A percentile compares a stretch with the other conserved stretches of the same genome.
phyloP scores from a whole-genome alignment of 495 filamentous ascomycete species.

The Penicillium bovifimosum region DNA sequence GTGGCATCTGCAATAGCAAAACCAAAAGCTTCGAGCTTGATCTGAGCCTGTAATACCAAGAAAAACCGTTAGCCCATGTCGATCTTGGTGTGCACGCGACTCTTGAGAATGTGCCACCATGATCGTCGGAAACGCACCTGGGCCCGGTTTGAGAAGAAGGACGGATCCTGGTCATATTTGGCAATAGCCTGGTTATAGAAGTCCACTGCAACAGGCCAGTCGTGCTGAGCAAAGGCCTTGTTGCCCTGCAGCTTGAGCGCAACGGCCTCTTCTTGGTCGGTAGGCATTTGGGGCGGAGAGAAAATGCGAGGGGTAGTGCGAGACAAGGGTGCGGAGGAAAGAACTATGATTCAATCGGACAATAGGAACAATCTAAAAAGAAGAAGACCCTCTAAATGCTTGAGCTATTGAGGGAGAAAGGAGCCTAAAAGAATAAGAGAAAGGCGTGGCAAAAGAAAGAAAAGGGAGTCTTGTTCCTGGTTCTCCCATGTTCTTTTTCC shows the following conservation, averaged over 20 bases:
- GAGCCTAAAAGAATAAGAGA: not conserved
- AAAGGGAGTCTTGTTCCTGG: constrained; percentile 14
- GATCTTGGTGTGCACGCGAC: not conserved
- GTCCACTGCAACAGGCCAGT: constrained; percentile 81
- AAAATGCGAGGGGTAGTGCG: constrained; percentile 28
- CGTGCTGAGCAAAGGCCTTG: constrained; percentile 78
- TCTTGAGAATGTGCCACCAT: not conserved
- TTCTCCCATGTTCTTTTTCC: constrained; percentile 22
- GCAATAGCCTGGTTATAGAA: constrained; percentile 90
- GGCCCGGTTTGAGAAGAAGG: constrained; percentile 90
- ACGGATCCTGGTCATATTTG: constrained; percentile 72
- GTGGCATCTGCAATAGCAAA: constrained; percentile 88
- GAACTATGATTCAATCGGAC: constrained; percentile 1
- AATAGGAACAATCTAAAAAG: constrained; percentile 1
- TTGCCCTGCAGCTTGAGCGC: constrained; percentile 92
- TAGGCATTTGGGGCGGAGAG: constrained; percentile 34
- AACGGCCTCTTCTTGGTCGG: constrained; percentile 62
- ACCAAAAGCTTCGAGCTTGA: constrained; percentile 92
- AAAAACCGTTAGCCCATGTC: not conserved
- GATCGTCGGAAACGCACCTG: constrained; percentile 55
- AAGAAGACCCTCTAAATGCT: constrained; percentile 16
- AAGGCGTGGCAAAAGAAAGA: not conserved
- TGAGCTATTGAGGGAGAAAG: constrained; percentile 4
- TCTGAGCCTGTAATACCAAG: constrained; percentile 59
- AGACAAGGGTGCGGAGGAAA: constrained; percentile 2